Conservation (phyloP, 176 grass and related monocot genomes). For the Bonia amplexicaulis region DNA sequence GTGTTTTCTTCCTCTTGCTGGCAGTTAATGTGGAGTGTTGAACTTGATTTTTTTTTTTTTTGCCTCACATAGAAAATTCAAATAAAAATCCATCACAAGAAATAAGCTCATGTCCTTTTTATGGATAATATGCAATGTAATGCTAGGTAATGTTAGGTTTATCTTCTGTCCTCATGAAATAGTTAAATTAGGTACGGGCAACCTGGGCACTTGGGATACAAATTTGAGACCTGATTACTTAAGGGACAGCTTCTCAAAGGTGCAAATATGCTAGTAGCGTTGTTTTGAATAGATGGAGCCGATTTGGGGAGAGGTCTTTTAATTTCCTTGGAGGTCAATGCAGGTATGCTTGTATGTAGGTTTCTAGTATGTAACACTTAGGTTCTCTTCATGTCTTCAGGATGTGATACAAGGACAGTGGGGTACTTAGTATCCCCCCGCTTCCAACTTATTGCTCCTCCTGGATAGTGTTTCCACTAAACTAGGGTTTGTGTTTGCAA, state of each 20-base stretch:
- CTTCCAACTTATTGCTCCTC: neutral
- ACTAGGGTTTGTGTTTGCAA: neutral
- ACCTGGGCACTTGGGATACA: neutral
- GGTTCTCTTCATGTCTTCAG: neutral
- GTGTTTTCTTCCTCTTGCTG: conserved; percentile 11
- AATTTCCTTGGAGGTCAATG: neutral
- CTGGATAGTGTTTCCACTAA: neutral
- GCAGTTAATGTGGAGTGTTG: neutral
- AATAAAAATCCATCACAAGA: neutral
- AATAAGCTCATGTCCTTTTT: neutral
- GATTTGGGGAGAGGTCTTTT: neutral
- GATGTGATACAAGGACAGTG: neutral
- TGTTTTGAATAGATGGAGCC: neutral
- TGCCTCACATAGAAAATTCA: neutral
- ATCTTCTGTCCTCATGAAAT: neutral
- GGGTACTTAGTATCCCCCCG: neutral
- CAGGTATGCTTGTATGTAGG: neutral
- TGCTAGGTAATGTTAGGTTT: neutral
- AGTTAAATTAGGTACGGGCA: neutral
- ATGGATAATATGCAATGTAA: neutral
- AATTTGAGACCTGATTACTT: neutral
- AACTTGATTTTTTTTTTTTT: neutral
- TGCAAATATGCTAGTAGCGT: neutral
- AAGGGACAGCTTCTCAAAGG: neutral
- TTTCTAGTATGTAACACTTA: neutral